A percentile compares a stretch with the other conserved stretches of the same genome.
Evolutionary conservation across 2,329 filamentous ascomycete genomes (phyloP).

Genomic region (Colletotrichum lindemuthianum): DNA sequence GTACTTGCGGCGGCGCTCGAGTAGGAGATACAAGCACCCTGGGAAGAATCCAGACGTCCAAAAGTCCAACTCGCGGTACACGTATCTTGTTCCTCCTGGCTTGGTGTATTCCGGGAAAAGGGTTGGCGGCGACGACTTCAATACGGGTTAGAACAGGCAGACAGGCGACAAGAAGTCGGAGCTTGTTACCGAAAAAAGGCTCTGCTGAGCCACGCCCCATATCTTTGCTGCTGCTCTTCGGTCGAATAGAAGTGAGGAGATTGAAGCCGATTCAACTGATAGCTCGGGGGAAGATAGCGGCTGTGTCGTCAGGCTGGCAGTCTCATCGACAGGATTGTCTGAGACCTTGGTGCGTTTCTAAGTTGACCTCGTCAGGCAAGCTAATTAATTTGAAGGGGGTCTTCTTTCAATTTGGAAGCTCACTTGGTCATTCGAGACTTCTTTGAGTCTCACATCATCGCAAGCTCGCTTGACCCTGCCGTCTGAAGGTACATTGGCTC

Average conservation of each 20-base stretch:
- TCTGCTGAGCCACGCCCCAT: conserved; percentile 31
- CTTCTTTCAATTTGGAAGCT: background rate
- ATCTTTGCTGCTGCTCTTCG: conserved; percentile 22
- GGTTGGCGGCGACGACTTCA: conserved; percentile 33
- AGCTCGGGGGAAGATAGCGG: conserved; percentile 4
- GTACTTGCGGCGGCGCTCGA: conserved; percentile 47
- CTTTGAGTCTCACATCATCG: background rate
- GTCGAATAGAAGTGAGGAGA: conserved; percentile 21
- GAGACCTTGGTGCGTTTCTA: conserved; percentile 17
- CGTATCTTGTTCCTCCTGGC: conserved; percentile 48
- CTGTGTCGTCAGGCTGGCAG: conserved; percentile 3
- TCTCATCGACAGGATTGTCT: background rate
- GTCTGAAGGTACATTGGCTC: no score
- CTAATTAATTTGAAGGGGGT: accelerated
- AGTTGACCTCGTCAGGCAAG: no score
- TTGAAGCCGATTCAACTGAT: background rate
- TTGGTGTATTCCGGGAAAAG: conserved; percentile 51
- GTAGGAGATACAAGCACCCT: conserved; percentile 53
- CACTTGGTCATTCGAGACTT: background rate
- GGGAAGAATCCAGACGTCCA: conserved; percentile 62
- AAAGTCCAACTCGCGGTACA: conserved; percentile 52
- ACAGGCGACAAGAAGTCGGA: no score
- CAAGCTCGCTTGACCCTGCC: conserved; percentile 5
- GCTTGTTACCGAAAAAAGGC: conserved; percentile 16
- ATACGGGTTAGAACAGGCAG: no score